Evolutionary conservation across 345 rosid genomes (phyloP), one percentile per base, ranked within the genome.

Genomic region (Dimocarpus longan): DNA sequence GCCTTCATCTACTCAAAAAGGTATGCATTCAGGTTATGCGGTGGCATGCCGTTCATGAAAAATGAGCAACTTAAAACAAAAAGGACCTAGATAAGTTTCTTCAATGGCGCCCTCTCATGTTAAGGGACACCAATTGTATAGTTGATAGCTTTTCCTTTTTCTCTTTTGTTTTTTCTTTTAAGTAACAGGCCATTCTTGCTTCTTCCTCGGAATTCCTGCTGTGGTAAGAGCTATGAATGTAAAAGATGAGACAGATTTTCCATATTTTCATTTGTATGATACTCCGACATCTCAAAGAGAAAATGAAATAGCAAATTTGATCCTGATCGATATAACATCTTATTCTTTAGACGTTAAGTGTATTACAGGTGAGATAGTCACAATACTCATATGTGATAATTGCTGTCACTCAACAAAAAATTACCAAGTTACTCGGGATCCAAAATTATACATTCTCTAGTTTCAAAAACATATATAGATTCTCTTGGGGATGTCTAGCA

Each of bases 1-100:
- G 90, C 76, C 85, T 90, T 62, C 85, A 89, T 81, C 67, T 83
- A 59, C 78, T 84, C 42, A 82, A 82, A 75, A 79, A 19, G 76
- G 70, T 75, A 1, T 80, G 86, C 68, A 44, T 43, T 11, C 65
- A 42, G 18, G 42, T 84, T 4, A 40, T 24, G 19, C 77, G 57
- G 60, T 28, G 71, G 79, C 74, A 64, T 10, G 18, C 28, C 8
- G 69, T 11, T 48, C 69, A 60, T 18, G 76, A 64, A 40, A 84
- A 84, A 68, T 57, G 66, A 59, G 71, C 9, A 71, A 40, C 9
- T 8, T 10, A 18, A 32, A 8, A 52, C 5, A 42, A 42, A 42
- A 42, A 42, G 44, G 43, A 28, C 32, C 22, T 9, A 44, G 70
- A 0, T 24, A 13, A 39, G 43, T 73, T 60, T 22, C 22, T 3